These are phyloP conservation scores for Colletotrichum brevisporum DNA, from an alignment of 2,329 filamentous ascomycete genomes.

Conservation along the genomic window DNA sequence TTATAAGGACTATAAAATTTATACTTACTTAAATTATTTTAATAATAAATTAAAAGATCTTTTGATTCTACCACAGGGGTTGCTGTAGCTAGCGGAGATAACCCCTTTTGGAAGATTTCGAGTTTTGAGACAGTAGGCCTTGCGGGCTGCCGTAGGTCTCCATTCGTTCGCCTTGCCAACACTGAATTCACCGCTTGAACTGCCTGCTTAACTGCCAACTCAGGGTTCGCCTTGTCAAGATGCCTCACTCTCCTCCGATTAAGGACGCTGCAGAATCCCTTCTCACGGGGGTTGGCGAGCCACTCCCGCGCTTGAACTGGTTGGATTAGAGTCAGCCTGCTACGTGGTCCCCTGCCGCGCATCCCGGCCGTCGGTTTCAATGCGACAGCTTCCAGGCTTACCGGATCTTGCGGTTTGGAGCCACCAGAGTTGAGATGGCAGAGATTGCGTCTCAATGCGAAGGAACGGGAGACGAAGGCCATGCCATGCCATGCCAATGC, in stretches of 20 bases:
- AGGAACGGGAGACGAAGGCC: constrained; percentile 3
- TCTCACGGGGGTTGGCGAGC: constrained; percentile 17
- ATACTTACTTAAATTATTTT: too few species aligned
- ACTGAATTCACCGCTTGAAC: constrained; percentile 22
- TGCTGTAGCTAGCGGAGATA: too few species aligned
- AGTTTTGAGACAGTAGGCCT: too few species aligned
- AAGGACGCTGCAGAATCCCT: constrained; percentile 6
- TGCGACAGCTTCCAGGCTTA: constrained; percentile 17
- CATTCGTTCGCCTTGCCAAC: constrained; percentile 28
- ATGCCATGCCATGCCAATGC: background rate
- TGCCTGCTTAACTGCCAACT: background rate
- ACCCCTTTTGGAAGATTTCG: too few species aligned
- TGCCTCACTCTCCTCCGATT: constrained; percentile 9
- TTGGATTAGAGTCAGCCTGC: constrained; percentile 6
- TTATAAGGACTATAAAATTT: too few species aligned
- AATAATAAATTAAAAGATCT: too few species aligned
- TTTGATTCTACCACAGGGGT: too few species aligned
- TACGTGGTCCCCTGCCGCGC: constrained; percentile 20
- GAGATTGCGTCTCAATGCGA: constrained; percentile 38
- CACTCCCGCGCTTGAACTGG: constrained; percentile 7
- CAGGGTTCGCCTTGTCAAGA: constrained; percentile 23
- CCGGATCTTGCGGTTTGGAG: constrained; percentile 20
- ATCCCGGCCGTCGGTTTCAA: constrained; percentile 15
- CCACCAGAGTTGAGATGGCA: constrained; percentile 38
- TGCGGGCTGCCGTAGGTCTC: background rate